Conservation (phyloP, 768 basidiomycete species). For the Hericium erinaceus region DNA sequence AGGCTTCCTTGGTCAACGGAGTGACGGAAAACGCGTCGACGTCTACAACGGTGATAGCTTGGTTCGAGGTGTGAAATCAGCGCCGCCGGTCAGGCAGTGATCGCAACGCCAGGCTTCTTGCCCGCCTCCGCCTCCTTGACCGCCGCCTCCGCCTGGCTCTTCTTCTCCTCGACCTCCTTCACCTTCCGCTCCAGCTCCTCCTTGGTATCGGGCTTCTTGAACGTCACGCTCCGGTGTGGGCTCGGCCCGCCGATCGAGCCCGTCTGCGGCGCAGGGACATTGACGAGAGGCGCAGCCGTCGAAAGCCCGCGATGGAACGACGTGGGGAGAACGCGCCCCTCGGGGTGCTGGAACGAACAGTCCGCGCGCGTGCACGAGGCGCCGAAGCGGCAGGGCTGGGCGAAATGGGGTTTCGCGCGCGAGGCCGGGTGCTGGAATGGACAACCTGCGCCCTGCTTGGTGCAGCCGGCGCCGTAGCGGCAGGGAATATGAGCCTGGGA, state of each 20-base stretch:
- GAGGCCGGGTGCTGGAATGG: slow-evolving; percentile 40
- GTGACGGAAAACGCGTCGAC: no score
- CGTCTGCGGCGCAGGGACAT: slow-evolving; percentile 49
- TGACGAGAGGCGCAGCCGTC: slow-evolving; percentile 50
- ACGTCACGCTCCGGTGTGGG: slow-evolving; percentile 61
- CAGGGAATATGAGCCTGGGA: slow-evolving; percentile 40
- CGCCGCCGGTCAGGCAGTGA: not conserved
- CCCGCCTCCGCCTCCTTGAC: not conserved
- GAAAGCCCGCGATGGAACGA: slow-evolving; percentile 75
- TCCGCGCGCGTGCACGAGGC: slow-evolving; percentile 68
- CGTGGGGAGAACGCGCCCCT: slow-evolving; percentile 70
- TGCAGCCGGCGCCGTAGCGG: slow-evolving; percentile 80
- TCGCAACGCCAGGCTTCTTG: not conserved
- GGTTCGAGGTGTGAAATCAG: no score
- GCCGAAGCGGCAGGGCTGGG: slow-evolving; percentile 66
- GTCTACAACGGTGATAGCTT: no score
- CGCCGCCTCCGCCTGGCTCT: not conserved
- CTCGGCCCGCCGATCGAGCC: slow-evolving; percentile 59
- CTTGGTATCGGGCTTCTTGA: slow-evolving; percentile 39
- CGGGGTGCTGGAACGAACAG: slow-evolving; percentile 78
- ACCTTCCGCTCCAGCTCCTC: slow-evolving; percentile 24
- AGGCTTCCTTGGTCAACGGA: no score
- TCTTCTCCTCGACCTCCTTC: not conserved
- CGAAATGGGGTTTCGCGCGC: slow-evolving; percentile 8
- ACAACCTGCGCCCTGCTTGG: slow-evolving; percentile 58